Evolutionary conservation across 306 rosid genomes (phyloP).

Genomic region (Argentina anserina): DNA sequence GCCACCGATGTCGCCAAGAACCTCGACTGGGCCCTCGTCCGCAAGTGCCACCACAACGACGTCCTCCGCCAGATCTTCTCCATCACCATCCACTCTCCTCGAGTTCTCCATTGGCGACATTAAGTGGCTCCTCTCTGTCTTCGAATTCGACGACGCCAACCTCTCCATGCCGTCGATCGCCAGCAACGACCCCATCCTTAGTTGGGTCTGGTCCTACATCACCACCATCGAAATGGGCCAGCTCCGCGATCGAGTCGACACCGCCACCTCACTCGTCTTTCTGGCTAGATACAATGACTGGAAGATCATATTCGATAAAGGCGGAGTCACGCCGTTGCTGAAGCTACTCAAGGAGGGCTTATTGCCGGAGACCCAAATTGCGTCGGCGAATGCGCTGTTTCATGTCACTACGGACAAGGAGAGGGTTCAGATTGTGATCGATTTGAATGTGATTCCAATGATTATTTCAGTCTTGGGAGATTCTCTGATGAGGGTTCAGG

Average conservation of each 20-base stretch:
- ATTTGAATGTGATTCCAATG: conserved; percentile 41
- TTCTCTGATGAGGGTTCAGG: conserved; percentile 59
- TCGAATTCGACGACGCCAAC: conserved; percentile 51
- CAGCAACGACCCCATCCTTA: conserved; percentile 69
- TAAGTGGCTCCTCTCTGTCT: conserved; percentile 63
- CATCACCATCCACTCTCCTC: conserved; percentile 49
- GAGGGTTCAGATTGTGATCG: conserved; percentile 34
- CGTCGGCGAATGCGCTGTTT: conserved; percentile 62
- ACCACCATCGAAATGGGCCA: conserved; percentile 73
- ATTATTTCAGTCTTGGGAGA: conserved; percentile 63
- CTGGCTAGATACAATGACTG: conserved; percentile 52
- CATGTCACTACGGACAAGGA: conserved; percentile 42
- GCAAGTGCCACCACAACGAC: conserved; percentile 60
- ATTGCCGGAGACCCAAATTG: conserved; percentile 61
- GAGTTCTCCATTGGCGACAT: conserved; percentile 74
- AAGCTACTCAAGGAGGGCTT: conserved; percentile 61
- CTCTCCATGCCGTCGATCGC: conserved; percentile 72
- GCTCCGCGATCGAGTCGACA: conserved; percentile 59
- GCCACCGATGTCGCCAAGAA: conserved; percentile 53
- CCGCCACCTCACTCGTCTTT: conserved; percentile 47
- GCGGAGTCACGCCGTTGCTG: conserved; percentile 62
- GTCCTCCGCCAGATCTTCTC: conserved; percentile 69
- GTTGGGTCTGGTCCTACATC: conserved; percentile 75
- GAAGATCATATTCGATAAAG: conserved; percentile 68
- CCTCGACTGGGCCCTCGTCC: conserved; percentile 61